Evolutionary conservation across 2,329 filamentous ascomycete genomes (phyloP), one percentile per base, ranked within the genome.

Genomic region (Atkinsonella texensis): DNA sequence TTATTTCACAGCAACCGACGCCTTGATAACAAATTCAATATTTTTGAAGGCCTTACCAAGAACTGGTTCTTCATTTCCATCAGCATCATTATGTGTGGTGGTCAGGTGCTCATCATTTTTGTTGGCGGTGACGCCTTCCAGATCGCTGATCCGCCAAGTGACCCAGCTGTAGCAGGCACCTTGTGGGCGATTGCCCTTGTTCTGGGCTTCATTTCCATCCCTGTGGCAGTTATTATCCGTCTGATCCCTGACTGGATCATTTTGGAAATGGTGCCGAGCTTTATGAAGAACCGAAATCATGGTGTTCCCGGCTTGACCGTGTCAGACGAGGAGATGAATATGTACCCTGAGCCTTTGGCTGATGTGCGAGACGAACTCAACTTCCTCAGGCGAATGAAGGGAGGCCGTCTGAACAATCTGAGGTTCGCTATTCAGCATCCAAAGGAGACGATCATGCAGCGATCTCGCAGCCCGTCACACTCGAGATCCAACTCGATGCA

Each of bases 11-110:
- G 80, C 73, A 95, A 95, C 70, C 88, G 91, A 53, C 88, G 91
- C 12, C 76, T 97, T 51, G 91, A 97, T 67, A 97, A 97, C 69
- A 80, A 83, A 51, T 90, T 95, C 75, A 97, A 97, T 69, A 89
- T 97, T 56, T 91, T 97, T 55, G 91, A 96, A 64, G 89, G 89
- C 51, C 79, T 97, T 53, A 77, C 77, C 28, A 80, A 80, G 64
- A 97, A 97, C 67, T 85, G 77, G 70, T 95, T 94, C 75, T 97
- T 97, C 72, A 79, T 94, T 39, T 78, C 70, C 40, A 96, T 97
- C 68, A 89, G 89, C 70, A 63, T 76, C 54, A 76, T 95, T 65
- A 96, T 97, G 85, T 81, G 91, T 58, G 90, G 82, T 56, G 89
- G 87, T 20, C 91, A 97, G 65, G 74, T 93, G 28, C 77, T 96